phyloP scores from a whole-genome alignment of 306 rosid genomes.

The Alnus glutinosa region DNA sequence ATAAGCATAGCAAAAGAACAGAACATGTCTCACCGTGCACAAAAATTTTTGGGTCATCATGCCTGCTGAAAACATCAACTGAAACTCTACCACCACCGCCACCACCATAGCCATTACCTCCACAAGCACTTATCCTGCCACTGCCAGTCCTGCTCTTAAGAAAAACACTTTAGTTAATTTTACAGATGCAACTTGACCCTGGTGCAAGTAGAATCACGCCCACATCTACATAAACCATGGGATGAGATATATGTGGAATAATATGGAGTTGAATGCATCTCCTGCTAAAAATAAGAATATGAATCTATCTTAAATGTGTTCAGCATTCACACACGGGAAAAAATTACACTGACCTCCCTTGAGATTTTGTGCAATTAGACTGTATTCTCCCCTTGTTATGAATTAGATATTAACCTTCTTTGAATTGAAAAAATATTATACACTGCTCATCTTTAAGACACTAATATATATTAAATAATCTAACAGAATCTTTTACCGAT shows the following conservation, averaged over 20 bases:
- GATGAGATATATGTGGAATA: neutral
- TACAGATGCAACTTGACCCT: neutral
- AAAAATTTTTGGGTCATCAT: constrained; percentile 51
- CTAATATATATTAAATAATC: too few species aligned
- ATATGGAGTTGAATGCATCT: neutral
- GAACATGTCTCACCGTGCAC: constrained; percentile 52
- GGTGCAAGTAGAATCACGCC: neutral
- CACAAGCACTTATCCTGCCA: constrained; percentile 66
- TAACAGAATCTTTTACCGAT: too few species aligned
- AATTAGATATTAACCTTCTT: too few species aligned
- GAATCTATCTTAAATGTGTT: neutral
- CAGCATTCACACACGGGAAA: neutral
- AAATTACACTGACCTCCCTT: too few species aligned
- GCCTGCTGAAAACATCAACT: constrained; percentile 66
- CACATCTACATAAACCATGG: neutral
- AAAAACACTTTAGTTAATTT: constrained; percentile 12
- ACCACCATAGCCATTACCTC: constrained; percentile 61
- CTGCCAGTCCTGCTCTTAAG: constrained; percentile 58
- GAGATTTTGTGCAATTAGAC: too few species aligned
- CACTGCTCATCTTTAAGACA: too few species aligned
- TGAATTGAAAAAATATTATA: too few species aligned
- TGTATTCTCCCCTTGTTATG: too few species aligned
- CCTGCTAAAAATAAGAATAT: neutral
- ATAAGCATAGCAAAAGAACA: neutral
- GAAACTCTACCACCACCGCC: constrained; percentile 74